Evolutionary conservation across 2,329 filamentous ascomycete species (phyloP), one percentile per base, ranked within the genome.

Genomic region (Ilyonectria destructans): DNA sequence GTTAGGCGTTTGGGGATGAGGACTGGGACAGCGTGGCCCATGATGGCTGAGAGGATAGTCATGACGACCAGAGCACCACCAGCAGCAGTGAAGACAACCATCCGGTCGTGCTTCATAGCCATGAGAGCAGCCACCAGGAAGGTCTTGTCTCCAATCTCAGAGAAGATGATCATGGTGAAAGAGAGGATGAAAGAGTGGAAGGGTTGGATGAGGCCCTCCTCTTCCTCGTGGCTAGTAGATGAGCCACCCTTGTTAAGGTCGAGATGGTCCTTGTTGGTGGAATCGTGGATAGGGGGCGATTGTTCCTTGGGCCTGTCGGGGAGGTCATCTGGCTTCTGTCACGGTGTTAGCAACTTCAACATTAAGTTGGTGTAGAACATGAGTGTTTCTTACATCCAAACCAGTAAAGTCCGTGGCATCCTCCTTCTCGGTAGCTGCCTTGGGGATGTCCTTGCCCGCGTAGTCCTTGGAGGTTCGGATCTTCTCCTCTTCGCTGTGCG

Each of bases 61-160:
- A 99, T 99, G 79, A 93, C 89, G 67, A 97, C 89, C 52, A 99
- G 87, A 10, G 96, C 97, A 60, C 92, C 91, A 76, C 97, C 96
- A n/a, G 96, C 96, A 8, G 96, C 95, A 2, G 94, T 93, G 83
- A 99, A 99, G 69, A 99, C 96, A 13, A 98, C 88, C 71, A 97
- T 85, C 59, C 96, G 92, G 69, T 96, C 93, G 77, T 99, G 96
- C 80, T 97, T 96, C 96, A 99, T 99, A 13, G 96, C 96, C 96
- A 99, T 99, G 19, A 99, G 89, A 8, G 95, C 96, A 7, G 96
- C 96, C 23, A 99, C 94, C 49, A 99, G 88, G 85, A 99, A 99
- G 0, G 96, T 99, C 85, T 99, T 99, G 88, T 99, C 96, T 71
- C 96, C 96, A 76, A 99, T 91, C 81, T 99, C 96, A 54, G 96